Base-by-base conservation (phyloP, 306 rosid species). In the Gillenia trifoliata region DNA sequence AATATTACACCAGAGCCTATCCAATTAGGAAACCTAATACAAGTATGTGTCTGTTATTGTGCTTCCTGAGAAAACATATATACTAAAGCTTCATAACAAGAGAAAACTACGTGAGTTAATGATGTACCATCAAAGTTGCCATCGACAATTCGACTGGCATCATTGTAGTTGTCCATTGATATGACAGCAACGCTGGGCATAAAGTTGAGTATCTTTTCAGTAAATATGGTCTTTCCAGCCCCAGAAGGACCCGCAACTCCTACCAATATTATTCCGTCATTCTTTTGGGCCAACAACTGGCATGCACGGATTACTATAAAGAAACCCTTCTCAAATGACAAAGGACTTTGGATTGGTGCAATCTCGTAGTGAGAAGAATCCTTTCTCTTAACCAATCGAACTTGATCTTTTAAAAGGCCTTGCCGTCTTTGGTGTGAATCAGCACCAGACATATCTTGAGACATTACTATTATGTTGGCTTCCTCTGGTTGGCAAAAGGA, bases 161-260 rank as follows among this genome's bases (percentile, higher is more conserved):
- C 99, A 54, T 95, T 95, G 81, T 95, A 95, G 77, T 92, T 90
- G 76, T 95, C 99, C 98, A 95, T 92, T 59, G 98, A 95, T 75
- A 95, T 95, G 83, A 95, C 96, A n/a, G 93, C 97, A 86, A 95
- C 84, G 45, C 93, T 88, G 28, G 99, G 99, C 97, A 92, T 89
- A 84, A 95, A 95, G 63, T 75, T 89, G 66, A 92, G 87, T 83
- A 95, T 92, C 85, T 95, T 95, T 67, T 95, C 98, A 3, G 98
- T 95, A 76, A 95, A 92, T 20, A 92, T 80, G 52, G 99, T 90
- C 84, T 95, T 95, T 66, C 99, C 99, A 19, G 99, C 99, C 71
- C 99, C 99, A 11, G 99, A 95, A 81, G 99, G 99, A 74, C 99
- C 99, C 0, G 99, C 99, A 79, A 95, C 80, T 30, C 99, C 99